A percentile compares a stretch with the other conserved stretches of the same genome.
Conservation (phyloP, 2,329 filamentous ascomycete genomes). For the Fusarium aywerte region DNA sequence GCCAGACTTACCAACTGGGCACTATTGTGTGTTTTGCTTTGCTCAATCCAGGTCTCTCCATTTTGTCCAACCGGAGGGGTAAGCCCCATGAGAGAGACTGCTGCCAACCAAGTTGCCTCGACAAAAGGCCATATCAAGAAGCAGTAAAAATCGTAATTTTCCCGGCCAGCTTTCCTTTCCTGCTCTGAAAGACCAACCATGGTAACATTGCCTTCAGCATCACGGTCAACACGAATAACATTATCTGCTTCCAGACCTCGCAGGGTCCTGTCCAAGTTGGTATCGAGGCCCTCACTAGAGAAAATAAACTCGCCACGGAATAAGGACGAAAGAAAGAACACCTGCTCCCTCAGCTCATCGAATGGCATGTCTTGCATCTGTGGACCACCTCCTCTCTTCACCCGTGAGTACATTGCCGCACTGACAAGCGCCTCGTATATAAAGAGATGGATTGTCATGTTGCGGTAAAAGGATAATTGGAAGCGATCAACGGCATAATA, state of each 20-base stretch:
- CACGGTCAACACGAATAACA: constrained; percentile 75
- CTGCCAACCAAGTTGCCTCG: constrained; percentile 91
- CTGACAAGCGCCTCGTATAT: constrained; percentile 93
- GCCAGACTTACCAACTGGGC: constrained; percentile 75
- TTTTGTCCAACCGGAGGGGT: constrained; percentile 72
- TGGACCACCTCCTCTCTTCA: constrained; percentile 91
- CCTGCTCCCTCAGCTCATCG: constrained; percentile 77
- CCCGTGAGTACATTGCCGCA: constrained; percentile 86
- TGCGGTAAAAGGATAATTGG: constrained; percentile 97
- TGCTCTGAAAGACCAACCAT: constrained; percentile 78
- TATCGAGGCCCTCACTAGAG: constrained; percentile 81
- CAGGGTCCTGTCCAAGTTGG: constrained; percentile 85
- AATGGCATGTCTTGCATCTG: constrained; percentile 83
- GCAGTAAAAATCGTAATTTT: constrained; percentile 99
- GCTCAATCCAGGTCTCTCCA: constrained; percentile 81
- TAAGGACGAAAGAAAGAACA: constrained; percentile 89
- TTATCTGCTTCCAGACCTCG: constrained; percentile 79
- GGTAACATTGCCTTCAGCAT: constrained; percentile 65
- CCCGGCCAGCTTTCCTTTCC: constrained; percentile 82
- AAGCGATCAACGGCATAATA: constrained; percentile 96
- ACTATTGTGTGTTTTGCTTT: constrained; percentile 80
- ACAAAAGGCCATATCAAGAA: constrained; percentile 99
- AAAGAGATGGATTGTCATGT: constrained; percentile 99
- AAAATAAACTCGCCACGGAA: constrained; percentile 99
- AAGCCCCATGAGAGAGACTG: constrained; percentile 87